phyloP scores from a whole-genome alignment of 1,284 basidiomycete genomes.

The Cryptococcus sp. region DNA sequence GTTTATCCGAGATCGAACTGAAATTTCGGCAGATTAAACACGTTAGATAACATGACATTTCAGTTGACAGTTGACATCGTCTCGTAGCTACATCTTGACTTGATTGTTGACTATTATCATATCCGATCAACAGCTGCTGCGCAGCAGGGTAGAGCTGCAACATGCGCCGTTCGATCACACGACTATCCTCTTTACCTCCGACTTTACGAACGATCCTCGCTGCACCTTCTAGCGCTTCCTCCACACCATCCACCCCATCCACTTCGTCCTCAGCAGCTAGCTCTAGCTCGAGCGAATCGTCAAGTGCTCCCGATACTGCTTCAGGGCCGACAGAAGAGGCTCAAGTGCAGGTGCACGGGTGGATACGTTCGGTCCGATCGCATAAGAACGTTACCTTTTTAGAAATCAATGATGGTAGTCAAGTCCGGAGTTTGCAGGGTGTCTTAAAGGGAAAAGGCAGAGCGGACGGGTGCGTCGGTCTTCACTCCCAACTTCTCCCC shows the following conservation, averaged over 20 bases:
- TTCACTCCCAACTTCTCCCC: neutral
- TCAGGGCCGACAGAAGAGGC: neutral
- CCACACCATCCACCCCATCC: slow-evolving; percentile 10
- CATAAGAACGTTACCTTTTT: slow-evolving; percentile 86
- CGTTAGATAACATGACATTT: too few species aligned
- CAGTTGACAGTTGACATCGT: too few species aligned
- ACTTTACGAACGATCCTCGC: slow-evolving; percentile 19
- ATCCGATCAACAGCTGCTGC: too few species aligned
- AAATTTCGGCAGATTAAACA: too few species aligned
- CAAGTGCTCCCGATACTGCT: neutral
- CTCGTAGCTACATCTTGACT: too few species aligned
- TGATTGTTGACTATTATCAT: too few species aligned
- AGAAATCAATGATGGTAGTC: slow-evolving; percentile 78
- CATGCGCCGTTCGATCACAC: slow-evolving; percentile 6
- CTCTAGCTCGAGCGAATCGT: slow-evolving; percentile 1
- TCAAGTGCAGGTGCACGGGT: slow-evolving; percentile 59
- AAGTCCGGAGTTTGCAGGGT: slow-evolving; percentile 68
- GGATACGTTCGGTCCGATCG: slow-evolving; percentile 77
- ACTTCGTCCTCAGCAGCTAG: slow-evolving; percentile 1
- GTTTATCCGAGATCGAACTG: too few species aligned
- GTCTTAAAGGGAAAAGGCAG: slow-evolving; percentile 62
- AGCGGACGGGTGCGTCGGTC: slow-evolving; percentile 36
- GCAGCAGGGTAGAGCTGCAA: neutral
- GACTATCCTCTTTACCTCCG: slow-evolving; percentile 19
- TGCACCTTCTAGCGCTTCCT: neutral